phyloP scores from a whole-genome alignment of 208 protist species.

The Acanthamoeba triangularis region DNA sequence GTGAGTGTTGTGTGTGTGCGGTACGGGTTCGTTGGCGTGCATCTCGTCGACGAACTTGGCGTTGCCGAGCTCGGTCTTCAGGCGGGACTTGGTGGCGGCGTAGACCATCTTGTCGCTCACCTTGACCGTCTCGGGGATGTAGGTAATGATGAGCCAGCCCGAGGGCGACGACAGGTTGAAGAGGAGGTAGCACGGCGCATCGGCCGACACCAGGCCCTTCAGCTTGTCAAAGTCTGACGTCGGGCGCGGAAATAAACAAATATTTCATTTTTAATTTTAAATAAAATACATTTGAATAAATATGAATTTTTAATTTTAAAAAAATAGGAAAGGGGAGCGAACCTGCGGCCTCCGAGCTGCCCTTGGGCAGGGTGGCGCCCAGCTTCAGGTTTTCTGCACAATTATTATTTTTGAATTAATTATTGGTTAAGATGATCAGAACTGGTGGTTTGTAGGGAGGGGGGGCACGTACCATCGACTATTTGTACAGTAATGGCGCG shows the following conservation, averaged over 20 bases:
- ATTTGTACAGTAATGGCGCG: slow-evolving; percentile 44
- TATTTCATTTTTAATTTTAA: not conserved
- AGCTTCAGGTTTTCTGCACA: slow-evolving; percentile 58
- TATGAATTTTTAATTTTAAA: not conserved
- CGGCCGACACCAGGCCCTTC: slow-evolving; percentile 19
- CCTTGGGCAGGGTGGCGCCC: slow-evolving; percentile 44
- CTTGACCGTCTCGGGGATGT: slow-evolving; percentile 43
- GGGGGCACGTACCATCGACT: not conserved
- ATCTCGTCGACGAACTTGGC: slow-evolving; percentile 46
- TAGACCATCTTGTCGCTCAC: slow-evolving; percentile 77
- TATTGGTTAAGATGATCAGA: not conserved
- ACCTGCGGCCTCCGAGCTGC: slow-evolving; percentile 28
- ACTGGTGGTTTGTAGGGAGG: not conserved
- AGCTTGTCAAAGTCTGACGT: slow-evolving; percentile 68
- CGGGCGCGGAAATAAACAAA: not conserved
- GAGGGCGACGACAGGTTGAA: not conserved
- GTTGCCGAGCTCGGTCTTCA: slow-evolving; percentile 61
- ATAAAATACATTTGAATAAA: not conserved
- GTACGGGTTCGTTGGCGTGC: slow-evolving; percentile 62
- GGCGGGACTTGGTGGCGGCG: slow-evolving; percentile 64
- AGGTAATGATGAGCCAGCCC: slow-evolving; percentile 55
- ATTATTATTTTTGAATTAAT: not conserved
- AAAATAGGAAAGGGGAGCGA: not conserved
- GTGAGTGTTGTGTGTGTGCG: too few species aligned
- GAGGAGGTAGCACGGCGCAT: slow-evolving; percentile 48